Base-by-base conservation (phyloP, 1,284 basidiomycete genomes). In the Malassezia slooffiae region DNA sequence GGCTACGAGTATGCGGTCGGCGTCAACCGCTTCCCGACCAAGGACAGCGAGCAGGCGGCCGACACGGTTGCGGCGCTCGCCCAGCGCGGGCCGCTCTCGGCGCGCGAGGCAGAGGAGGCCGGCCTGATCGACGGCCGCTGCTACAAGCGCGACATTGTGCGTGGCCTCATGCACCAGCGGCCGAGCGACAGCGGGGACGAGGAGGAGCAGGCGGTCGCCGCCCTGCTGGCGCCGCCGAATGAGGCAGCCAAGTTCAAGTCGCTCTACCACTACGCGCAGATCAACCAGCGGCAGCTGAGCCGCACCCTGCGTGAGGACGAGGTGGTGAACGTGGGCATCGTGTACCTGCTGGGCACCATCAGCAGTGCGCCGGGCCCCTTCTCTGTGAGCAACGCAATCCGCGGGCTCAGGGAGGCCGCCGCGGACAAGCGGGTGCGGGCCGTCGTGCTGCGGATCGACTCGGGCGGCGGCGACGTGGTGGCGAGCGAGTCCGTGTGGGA, bases 401-500 rank as follows among this genome's bases (percentile, higher is more conserved):
- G 66, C 20, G 72, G 72, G 7, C 54, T 73, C 19, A 64, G 67
- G 23, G 71, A 73, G 54, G 72, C 71, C 0, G 71, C 58, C 4
- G 66, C 71, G 38, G 66, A 72, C 56, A 57, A 69, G 5, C 51
- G 63, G 19, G 62, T 73, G 44, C 63, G 62, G 23, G 64, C 66
- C 0, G 67, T 73, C 31, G 67, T 73, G 9, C 52, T 73, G 9
- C 60, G 72, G 10, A 70, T 73, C 51, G 72, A 73, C 44, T 70
- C 68, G 13, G 72, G 72, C 0, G 72, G 72, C 12, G 72, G 72
- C 24, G 69, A 70, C 13, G 72, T 73, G 5, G 66, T 72, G 17
- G 70, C 71, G 16, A 62, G 57, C 37, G 72, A 73, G 38, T 66
- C 67, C 15, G 71, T 73, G 40, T 72, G 71, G 65, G 70, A 65